These are phyloP conservation scores for Mucor mucedo DNA, from an alignment of 371 early-diverging fungal species.

Conservation along the genomic window DNA sequence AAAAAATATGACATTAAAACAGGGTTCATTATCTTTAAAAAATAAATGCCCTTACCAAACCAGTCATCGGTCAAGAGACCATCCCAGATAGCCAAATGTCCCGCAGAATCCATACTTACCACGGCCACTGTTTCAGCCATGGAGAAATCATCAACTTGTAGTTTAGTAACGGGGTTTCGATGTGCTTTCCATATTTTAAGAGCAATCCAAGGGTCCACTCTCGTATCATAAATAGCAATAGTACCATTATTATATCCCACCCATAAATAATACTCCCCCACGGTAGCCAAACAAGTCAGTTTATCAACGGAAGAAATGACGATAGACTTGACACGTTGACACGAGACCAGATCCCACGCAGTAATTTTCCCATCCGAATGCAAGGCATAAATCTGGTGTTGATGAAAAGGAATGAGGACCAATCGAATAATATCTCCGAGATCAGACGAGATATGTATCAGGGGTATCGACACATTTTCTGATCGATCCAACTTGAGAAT, in stretches of 20 bases:
- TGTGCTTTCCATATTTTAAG: slow-evolving; percentile 73
- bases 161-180: slow-evolving; percentile 46
- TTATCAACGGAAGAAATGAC: slow-evolving; percentile 59
- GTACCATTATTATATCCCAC: slow-evolving; percentile 72
- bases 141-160: slow-evolving; percentile 52
- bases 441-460: slow-evolving; percentile 36
- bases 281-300: slow-evolving; percentile 57
- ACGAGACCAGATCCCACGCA: slow-evolving; percentile 59
- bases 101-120: slow-evolving; percentile 65
- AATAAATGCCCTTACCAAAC: slow-evolving; percentile 53
- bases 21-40: not conserved
- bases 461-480: not conserved
- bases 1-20: not conserved
- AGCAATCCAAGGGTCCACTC: slow-evolving; percentile 45
- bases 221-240: slow-evolving; percentile 68
- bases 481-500: not conserved
- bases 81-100: slow-evolving; percentile 76
- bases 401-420: slow-evolving; percentile 41
- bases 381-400: slow-evolving; percentile 57
- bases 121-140: slow-evolving; percentile 51
- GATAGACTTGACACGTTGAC: slow-evolving; percentile 44
- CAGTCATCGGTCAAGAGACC: slow-evolving; percentile 72
- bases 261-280: slow-evolving; percentile 69
- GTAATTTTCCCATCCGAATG: slow-evolving; percentile 79
- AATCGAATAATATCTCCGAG: slow-evolving; percentile 59